Conservation (phyloP, 345 rosid species). For the Leavenworthia alabamica region DNA sequence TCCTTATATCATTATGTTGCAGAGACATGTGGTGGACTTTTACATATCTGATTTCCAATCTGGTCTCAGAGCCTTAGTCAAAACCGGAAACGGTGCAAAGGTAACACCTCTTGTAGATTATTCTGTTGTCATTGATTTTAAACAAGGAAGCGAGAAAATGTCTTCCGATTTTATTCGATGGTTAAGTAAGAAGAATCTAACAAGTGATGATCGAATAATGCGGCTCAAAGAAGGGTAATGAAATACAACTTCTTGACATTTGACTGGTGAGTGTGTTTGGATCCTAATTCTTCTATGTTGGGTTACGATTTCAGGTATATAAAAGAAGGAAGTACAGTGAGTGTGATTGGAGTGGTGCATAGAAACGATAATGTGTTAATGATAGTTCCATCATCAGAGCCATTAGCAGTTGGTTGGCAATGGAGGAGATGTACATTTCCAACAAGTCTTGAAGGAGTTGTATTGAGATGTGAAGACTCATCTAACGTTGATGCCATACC, state of each 20-base stretch:
- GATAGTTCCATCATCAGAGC: conserved; percentile 86
- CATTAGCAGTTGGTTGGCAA: conserved; percentile 84
- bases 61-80: conserved; percentile 92
- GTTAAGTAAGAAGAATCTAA: conserved; percentile 75
- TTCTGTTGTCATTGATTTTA: conserved; percentile 60
- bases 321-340: conserved; percentile 98
- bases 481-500: conserved; percentile 90
- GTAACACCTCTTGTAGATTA: conserved; percentile 89
- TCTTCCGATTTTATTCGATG: conserved; percentile 83
- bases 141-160: conserved; percentile 57
- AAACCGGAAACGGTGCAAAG: conserved; percentile 76
- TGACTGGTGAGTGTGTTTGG: no score
- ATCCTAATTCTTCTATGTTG: conserved; percentile 1
- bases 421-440: conserved; percentile 83
- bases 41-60: conserved; percentile 99
- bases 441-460: conserved; percentile 79
- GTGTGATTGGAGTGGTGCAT: conserved; percentile 93
- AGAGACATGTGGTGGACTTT: conserved; percentile 97
- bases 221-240: conserved; percentile 85
- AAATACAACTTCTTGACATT: no score
- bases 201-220: conserved; percentile 86
- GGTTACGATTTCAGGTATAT: conserved; percentile 48
- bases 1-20: conserved; percentile 30
- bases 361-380: conserved; percentile 95
- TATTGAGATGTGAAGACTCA: conserved; percentile 93